Conservation (phyloP, 371 early-diverging fungal genomes). For the Mortierella sp. region DNA sequence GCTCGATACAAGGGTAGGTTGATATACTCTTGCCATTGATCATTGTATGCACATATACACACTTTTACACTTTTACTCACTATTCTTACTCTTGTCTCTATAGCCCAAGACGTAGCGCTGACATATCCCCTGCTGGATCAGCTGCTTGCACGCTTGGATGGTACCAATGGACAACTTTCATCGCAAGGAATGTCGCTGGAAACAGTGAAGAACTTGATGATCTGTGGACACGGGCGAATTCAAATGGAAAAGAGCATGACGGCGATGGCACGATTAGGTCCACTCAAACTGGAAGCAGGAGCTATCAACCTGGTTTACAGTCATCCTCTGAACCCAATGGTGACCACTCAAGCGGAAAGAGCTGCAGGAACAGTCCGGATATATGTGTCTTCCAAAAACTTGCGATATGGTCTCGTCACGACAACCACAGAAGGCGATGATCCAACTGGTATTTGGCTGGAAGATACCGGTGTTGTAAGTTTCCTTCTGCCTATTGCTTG, state of each 20-base stretch:
- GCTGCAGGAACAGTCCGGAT: constrained; percentile 32
- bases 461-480: constrained; percentile 44
- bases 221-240: constrained; percentile 76
- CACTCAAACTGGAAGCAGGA: constrained; percentile 24
- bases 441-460: constrained; percentile 52
- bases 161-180: constrained; percentile 1
- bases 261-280: constrained; percentile 16
- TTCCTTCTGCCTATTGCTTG: no score
- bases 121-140: constrained; percentile 81
- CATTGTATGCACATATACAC: no score
- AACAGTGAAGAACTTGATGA: constrained; percentile 72
- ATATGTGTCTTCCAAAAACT: constrained; percentile 38
- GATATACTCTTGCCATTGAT: no score
- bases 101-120: constrained; percentile 80
- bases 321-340: constrained; percentile 44
- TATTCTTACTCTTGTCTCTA: background rate
- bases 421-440: constrained; percentile 45
- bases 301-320: constrained; percentile 41
- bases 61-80: no score
- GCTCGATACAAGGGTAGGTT: constrained; percentile 39
- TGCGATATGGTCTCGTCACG: constrained; percentile 38
- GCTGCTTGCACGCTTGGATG: constrained; percentile 66
- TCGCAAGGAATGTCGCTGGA: constrained; percentile 60
- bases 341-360: constrained; percentile 34
- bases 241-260: constrained; percentile 39